Evolutionary conservation across 2,329 filamentous ascomycete genomes (phyloP).

Genomic region (Teratosphaeria destructans): DNA sequence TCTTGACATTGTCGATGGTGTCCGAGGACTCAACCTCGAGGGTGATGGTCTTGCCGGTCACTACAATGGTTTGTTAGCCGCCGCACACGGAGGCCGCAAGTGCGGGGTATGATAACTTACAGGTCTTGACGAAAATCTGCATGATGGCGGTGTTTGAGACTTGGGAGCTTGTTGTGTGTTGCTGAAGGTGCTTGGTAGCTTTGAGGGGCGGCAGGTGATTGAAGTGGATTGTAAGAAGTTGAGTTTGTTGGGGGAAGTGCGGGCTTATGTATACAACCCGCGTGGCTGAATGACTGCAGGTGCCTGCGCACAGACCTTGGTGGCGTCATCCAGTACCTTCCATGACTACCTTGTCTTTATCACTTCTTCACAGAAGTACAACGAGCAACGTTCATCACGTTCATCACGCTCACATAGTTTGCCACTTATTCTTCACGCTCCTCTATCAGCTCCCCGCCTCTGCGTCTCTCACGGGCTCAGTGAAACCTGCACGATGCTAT

Average conservation of each 20-base stretch:
- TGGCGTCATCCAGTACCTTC: neutral
- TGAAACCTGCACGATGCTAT: neutral
- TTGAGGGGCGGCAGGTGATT: neutral
- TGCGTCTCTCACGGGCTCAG: neutral
- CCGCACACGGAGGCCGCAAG: conserved; percentile 8
- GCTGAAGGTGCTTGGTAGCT: neutral
- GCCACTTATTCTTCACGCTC: neutral
- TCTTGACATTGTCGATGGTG: conserved; percentile 94
- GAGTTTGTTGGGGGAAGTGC: neutral
- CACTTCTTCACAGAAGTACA: too few species aligned
- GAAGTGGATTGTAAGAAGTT: neutral
- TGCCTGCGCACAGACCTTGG: neutral
- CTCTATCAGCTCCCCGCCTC: neutral
- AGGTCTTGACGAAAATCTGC: conserved; percentile 98
- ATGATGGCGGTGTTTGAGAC: conserved; percentile 40
- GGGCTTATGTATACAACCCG: neutral
- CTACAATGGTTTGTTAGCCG: conserved; percentile 32
- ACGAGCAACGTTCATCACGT: neutral
- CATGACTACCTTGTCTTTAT: neutral
- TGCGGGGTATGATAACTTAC: conserved; percentile 47
- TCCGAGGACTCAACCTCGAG: conserved; percentile 62
- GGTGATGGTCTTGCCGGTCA: conserved; percentile 59
- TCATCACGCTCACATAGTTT: neutral
- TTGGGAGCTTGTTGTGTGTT: too few species aligned
- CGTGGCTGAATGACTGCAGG: neutral